Evolutionary conservation across 1,139 yeast genomes (phyloP), one percentile per base, ranked within the genome.

Genomic region (Casaregolazyma suthepensis): DNA sequence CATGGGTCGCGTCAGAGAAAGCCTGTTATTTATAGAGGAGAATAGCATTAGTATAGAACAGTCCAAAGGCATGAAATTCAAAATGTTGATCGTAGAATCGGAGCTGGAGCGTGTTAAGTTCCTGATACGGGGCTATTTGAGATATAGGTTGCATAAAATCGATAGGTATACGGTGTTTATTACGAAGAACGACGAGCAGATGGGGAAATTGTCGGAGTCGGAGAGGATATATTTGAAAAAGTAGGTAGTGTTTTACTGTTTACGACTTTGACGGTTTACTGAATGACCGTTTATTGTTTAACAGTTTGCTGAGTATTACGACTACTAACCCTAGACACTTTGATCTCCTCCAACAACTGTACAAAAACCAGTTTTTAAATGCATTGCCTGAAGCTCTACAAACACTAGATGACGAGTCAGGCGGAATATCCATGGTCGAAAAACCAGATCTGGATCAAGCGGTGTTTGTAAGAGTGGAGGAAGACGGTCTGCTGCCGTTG

Each of bases 21-120:
- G 63, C 68, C 82, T 87, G 56, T 95, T 86, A 61, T 78, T 79
- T 57, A 80, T 88, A 45, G 87, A 89, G 59, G 68, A 75, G 50
- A 76, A 81, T 54, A 79, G 85, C 10, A 75, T 81, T 62, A 82
- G 81, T 46, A 66, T 79, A 19, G 74, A 71, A 54, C 70, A 69
- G 1, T 62, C 57, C 7, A 66, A 58, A 46, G 93, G 87, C 62
- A 85, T 85, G 67, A 91, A 91, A 66, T 72, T 93, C 54, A 85
- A 86, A 56, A 73, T 91, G 45, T 81, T 93, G 75, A 79, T 94
- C 18, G 83, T 91, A 58, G 99, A 93, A 66, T 86, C 96, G 3
- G 99, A 93, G 63, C 77, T 93, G 26, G 99, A 93, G 64, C 73
- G 99, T 55, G 79, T 89, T 49, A 89, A 86, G 63, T 93, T 85